Conservation (phyloP, 257 asterid genomes). For the Fraxinus quadrangulata region DNA sequence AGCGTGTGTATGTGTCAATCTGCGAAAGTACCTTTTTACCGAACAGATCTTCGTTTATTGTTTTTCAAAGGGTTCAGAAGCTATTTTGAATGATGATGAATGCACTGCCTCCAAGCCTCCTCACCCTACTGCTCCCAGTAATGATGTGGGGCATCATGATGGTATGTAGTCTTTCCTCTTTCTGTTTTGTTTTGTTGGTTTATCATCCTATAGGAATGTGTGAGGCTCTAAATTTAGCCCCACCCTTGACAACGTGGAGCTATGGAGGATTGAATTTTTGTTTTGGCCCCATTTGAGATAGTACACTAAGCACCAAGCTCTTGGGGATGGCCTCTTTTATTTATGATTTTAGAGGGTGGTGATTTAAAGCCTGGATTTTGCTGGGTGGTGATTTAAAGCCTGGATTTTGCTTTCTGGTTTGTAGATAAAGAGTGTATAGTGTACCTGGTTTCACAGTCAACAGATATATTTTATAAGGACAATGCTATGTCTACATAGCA, state of each 20-base stretch:
- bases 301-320: slow-evolving; percentile 7
- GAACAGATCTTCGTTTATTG: slow-evolving; percentile 1
- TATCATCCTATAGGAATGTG: not conserved
- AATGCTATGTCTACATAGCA: too few relatives aligned
- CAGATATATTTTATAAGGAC: slow-evolving; percentile 8
- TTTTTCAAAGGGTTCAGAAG: slow-evolving; percentile 41
- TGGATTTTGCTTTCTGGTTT: not conserved
- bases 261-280: not conserved
- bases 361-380: too few relatives aligned
- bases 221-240: not conserved
- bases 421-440: not conserved
- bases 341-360: not conserved
- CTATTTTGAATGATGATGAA: slow-evolving; percentile 42
- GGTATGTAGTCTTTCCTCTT: slow-evolving; percentile 41
- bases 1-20: not conserved
- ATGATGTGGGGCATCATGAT: slow-evolving; percentile 39
- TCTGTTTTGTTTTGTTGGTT: slow-evolving; percentile 14
- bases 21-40: slow-evolving; percentile 16
- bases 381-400: not conserved
- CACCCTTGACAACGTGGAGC: not conserved
- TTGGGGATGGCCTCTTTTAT: not conserved
- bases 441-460: not conserved
- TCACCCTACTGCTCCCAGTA: slow-evolving; percentile 30
- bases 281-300: not conserved
- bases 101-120: slow-evolving; percentile 30